Conservation (phyloP, 306 rosid genomes). For the Citrullus mucosospermus region DNA sequence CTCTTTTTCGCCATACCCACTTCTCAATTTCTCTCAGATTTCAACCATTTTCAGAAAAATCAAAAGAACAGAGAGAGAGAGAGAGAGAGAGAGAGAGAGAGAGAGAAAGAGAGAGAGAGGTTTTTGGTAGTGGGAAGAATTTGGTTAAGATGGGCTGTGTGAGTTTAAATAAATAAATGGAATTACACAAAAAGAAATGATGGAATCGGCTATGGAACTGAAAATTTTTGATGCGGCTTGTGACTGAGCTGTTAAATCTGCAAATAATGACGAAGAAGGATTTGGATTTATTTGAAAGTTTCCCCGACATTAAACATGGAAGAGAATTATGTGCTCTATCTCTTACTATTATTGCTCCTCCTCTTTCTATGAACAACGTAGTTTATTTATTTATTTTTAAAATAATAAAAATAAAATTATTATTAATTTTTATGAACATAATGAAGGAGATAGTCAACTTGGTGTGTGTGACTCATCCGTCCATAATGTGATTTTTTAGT, state of each 20-base stretch:
- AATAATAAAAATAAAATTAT: too few species aligned
- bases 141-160: constrained; percentile 12
- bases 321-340: constrained; percentile 44
- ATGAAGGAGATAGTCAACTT: too few species aligned
- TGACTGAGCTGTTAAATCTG: constrained; percentile 21
- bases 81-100: constrained; percentile 13
- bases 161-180: constrained; percentile 15
- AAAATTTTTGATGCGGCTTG: constrained; percentile 17
- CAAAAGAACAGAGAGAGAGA: constrained; percentile 12
- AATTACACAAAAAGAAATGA: too few species aligned
- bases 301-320: constrained; percentile 85
- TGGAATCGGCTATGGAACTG: constrained; percentile 10
- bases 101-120: neutral
- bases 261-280: constrained; percentile 32
- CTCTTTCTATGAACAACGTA: neutral
- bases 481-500: too few species aligned
- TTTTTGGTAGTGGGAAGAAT: constrained; percentile 32
- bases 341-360: constrained; percentile 17
- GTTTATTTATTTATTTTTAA: too few species aligned
- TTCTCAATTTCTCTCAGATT: constrained; percentile 20
- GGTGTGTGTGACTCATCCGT: too few species aligned
- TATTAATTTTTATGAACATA: too few species aligned
- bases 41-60: constrained; percentile 36
- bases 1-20: constrained; percentile 21
- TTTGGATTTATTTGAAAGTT: constrained; percentile 61